Evolutionary conservation across 805 yeast species (phyloP).

Genomic region (Pachysolen tannophilus): DNA sequence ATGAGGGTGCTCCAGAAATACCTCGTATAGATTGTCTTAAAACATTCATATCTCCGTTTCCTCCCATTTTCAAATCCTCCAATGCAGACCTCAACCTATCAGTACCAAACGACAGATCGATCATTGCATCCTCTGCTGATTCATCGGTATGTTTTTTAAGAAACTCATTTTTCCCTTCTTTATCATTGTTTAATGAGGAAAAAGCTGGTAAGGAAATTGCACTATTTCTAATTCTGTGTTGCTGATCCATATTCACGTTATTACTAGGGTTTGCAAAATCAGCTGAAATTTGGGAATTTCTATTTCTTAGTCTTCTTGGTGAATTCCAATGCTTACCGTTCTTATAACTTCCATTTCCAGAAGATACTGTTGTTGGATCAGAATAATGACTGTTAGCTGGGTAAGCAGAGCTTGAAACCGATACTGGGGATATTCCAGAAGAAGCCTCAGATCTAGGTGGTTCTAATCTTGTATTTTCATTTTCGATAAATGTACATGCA

Average conservation of each 20-base stretch:
- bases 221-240: no score
- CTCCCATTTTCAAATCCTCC: conserved; percentile 29
- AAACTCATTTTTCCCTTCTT: neutral
- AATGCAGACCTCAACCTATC: conserved; percentile 52
- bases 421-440: conserved; percentile 17
- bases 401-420: conserved; percentile 21
- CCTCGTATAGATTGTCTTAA: no score
- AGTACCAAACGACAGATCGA: conserved; percentile 7
- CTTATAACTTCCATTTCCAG: conserved; percentile 14
- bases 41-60: conserved; percentile 24
- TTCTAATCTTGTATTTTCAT: conserved; percentile 2
- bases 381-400: conserved; percentile 13
- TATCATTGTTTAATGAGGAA: neutral
- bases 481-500: neutral
- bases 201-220: no score
- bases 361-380: conserved; percentile 21
- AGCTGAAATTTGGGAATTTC: conserved; percentile 11
- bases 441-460: conserved; percentile 3
- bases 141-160: neutral
- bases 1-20: no score
- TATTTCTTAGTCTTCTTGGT: conserved; percentile 30
- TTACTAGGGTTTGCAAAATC: no score
- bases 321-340: conserved; percentile 28
- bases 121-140: neutral
- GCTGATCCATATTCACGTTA: no score